Percentiles rank a stretch among this genome's conserved stretches.
Evolutionary conservation across 345 rosid genomes (phyloP).

Genomic region (Angophora floribunda): DNA sequence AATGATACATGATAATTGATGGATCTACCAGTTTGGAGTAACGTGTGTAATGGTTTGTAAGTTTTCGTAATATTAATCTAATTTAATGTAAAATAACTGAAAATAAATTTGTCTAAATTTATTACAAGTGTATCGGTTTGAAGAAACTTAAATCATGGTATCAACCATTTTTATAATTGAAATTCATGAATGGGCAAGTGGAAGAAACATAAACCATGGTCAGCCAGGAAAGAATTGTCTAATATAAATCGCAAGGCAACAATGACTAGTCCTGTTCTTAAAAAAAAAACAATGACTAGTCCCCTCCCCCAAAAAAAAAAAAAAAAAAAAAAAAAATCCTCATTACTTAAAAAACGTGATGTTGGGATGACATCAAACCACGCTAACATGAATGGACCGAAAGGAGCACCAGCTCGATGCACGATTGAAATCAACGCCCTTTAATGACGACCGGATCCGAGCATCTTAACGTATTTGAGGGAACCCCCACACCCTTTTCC

Average conservation of each 20-base stretch:
- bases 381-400: not conserved
- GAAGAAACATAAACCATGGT: not conserved
- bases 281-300: not conserved
- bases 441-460: not conserved
- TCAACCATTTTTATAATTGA: not conserved
- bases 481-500: not conserved
- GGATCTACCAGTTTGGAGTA: accelerated
- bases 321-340: not conserved
- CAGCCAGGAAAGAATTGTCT: not conserved
- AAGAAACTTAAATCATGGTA: too few species aligned
- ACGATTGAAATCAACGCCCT: not conserved
- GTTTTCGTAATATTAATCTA: too few species aligned
- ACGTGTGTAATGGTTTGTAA: too few species aligned
- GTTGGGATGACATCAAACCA: not conserved
- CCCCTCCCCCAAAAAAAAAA: not conserved
- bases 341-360: not conserved
- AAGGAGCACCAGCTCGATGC: not conserved
- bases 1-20: too few species aligned
- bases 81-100: too few species aligned
- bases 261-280: not conserved
- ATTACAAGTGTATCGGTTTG: accelerated
- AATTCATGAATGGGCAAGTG: not conserved
- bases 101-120: too few species aligned
- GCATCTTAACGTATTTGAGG: not conserved
- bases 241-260: not conserved